Percentiles rank a stretch among this genome's conserved stretches.
These are phyloP conservation scores for Trichoderma pleuroti DNA, from an alignment of 2,329 filamentous ascomycete genomes.

Conservation along the genomic window DNA sequence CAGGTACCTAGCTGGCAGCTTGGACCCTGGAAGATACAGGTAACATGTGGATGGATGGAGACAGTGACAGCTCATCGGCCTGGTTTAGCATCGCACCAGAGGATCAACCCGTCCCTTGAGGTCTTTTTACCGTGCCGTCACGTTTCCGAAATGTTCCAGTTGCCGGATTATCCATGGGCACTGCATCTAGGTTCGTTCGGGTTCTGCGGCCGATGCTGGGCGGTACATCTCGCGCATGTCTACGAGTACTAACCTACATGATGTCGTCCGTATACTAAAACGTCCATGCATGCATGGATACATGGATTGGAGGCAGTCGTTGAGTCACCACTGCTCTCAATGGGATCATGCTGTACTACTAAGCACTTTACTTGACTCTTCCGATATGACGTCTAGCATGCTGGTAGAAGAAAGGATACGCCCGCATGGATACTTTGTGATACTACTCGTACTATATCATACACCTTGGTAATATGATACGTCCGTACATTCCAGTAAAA, in stretches of 20 bases:
- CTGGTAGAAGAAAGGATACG: background rate
- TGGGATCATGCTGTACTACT: background rate
- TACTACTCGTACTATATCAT: background rate
- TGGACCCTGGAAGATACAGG: background rate
- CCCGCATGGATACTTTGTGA: background rate
- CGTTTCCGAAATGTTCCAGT: background rate
- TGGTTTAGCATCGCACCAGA: background rate
- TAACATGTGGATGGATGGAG: conserved; percentile 5
- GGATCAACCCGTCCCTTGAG: background rate
- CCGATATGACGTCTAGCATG: background rate
- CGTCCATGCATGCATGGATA: background rate
- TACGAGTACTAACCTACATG: no score
- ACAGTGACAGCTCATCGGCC: background rate
- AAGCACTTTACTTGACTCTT: background rate
- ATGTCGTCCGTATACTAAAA: background rate
- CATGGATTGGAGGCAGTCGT: background rate
- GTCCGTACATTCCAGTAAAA: background rate
- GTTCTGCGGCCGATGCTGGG: background rate
- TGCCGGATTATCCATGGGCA: background rate
- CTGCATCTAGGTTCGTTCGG: background rate
- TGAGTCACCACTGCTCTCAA: background rate
- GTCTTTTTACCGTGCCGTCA: background rate
- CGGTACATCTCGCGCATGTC: background rate
- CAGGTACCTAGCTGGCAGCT: background rate
- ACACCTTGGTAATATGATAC: background rate